Evolutionary conservation across 306 rosid species (phyloP).

Genomic region (Argentina anserina): DNA sequence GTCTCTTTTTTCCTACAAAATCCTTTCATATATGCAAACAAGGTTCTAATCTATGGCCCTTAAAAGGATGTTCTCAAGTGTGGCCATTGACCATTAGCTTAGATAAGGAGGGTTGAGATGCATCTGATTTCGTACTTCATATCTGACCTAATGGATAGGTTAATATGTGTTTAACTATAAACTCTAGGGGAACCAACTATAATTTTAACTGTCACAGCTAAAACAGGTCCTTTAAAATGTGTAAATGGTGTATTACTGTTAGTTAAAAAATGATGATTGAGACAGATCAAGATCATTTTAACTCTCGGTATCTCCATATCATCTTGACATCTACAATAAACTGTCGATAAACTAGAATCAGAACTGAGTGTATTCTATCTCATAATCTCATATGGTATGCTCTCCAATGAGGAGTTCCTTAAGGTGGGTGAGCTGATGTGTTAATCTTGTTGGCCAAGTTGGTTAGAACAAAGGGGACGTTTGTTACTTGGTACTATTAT

Average conservation of each 20-base stretch:
- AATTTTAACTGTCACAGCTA: background rate
- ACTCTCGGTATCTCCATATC: background rate
- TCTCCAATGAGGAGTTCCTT: background rate
- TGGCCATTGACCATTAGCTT: background rate
- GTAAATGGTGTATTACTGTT: background rate
- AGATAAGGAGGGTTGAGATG: background rate
- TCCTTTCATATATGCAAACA: background rate
- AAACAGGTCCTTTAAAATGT: background rate
- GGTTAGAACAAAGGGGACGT: too few relatives aligned
- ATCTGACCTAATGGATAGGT: background rate
- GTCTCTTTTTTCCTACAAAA: background rate
- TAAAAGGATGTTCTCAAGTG: background rate
- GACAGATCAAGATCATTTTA: background rate
- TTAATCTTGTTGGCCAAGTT: background rate
- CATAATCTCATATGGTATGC: background rate
- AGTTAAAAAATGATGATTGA: background rate
- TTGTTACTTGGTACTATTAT: too few relatives aligned
- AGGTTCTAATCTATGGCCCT: background rate
- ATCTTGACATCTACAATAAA: background rate
- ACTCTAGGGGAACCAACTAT: background rate
- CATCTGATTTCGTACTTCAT: background rate
- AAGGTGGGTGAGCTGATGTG: background rate
- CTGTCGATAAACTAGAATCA: background rate
- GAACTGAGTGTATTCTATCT: background rate
- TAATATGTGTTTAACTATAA: background rate